phyloP scores from a whole-genome alignment of 495 filamentous ascomycete genomes.

The Neurospora cerealis region DNA sequence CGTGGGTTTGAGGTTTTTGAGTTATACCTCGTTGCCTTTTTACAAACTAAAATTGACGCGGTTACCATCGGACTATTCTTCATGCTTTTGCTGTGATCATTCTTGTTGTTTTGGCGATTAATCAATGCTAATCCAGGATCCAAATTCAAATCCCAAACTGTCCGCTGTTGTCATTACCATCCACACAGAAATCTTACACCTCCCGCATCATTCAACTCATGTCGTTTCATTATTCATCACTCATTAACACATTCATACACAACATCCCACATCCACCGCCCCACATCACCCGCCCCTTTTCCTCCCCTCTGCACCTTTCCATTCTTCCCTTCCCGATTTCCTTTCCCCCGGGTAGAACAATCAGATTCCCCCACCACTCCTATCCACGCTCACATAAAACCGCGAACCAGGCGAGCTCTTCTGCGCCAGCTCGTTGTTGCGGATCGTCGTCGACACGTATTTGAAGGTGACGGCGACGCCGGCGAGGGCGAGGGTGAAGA shows the following conservation, averaged over 20 bases:
- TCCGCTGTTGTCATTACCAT: neutral
- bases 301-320: no score
- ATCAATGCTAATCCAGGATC: neutral
- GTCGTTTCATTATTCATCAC: neutral
- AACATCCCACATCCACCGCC: neutral
- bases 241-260: neutral
- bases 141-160: neutral
- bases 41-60: neutral
- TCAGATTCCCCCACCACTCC: conserved; percentile 37
- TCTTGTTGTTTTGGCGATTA: neutral
- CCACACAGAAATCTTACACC: neutral
- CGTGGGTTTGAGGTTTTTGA: neutral
- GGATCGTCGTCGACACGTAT: conserved; percentile 21
- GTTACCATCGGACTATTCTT: neutral
- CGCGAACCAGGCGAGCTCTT: conserved; percentile 20
- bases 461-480: conserved; percentile 23
- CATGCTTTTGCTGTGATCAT: neutral
- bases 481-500: conserved; percentile 15
- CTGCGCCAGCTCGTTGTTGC: conserved; percentile 32
- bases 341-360: neutral
- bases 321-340: neutral
- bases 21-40: neutral
- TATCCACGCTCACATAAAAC: conserved; percentile 37
- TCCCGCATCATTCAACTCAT: neutral
- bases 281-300: no score